Conservation (phyloP, 2,329 filamentous ascomycete genomes). For the Harringtonia aguacate region DNA sequence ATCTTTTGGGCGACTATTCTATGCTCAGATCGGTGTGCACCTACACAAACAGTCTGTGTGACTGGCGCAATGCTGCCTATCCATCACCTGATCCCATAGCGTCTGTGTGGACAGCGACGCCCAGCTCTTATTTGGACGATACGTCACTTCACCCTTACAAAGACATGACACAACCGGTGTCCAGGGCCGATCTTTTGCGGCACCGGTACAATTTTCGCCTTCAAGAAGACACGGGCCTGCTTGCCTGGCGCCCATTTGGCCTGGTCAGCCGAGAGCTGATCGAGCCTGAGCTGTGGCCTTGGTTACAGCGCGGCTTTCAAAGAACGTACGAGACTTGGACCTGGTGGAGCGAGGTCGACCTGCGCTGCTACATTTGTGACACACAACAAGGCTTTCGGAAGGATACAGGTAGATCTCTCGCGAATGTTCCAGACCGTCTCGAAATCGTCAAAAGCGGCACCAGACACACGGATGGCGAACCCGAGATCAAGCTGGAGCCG, state of each 20-base stretch:
- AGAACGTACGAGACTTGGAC: neutral
- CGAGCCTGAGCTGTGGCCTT: slow-evolving; percentile 4
- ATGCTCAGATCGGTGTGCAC: slow-evolving; percentile 14
- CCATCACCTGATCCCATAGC: neutral
- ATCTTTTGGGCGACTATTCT: slow-evolving; percentile 15
- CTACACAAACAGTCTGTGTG: slow-evolving; percentile 10
- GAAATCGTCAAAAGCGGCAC: too few species aligned
- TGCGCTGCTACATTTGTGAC: too few species aligned
- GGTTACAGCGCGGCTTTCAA: neutral
- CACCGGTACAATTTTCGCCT: slow-evolving; percentile 2
- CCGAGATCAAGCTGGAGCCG: too few species aligned
- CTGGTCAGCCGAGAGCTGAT: neutral
- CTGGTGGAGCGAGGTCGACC: too few species aligned
- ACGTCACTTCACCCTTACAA: neutral
- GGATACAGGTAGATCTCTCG: too few species aligned
- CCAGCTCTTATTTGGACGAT: neutral
- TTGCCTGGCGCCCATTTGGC: slow-evolving; percentile 1
- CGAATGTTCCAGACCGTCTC: too few species aligned
- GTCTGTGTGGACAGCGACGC: slow-evolving; percentile 1
- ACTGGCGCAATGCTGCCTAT: too few species aligned
- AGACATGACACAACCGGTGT: neutral
- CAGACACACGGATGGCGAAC: too few species aligned
- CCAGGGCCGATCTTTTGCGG: neutral
- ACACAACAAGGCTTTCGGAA: too few species aligned
- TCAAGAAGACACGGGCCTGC: neutral